These are phyloP conservation scores for Cutaneotrichosporon mucoides DNA, from an alignment of 1,284 basidiomycete genomes.

Conservation along the genomic window DNA sequence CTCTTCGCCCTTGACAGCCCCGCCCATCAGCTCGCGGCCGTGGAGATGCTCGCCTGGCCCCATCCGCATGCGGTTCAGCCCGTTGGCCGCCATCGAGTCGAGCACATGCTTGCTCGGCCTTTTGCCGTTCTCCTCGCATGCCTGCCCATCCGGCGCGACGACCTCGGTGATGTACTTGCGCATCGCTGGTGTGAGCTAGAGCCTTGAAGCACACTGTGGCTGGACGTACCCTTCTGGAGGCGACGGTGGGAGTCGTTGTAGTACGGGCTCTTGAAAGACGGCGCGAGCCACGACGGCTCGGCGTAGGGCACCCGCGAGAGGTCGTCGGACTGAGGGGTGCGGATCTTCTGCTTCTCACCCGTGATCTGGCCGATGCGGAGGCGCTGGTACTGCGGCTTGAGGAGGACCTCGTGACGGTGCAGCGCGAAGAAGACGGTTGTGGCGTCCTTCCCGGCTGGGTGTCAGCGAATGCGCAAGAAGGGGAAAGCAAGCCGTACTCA, in stretches of 20 bases:
- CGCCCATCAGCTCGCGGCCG: slow-evolving; percentile 77
- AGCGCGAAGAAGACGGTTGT: slow-evolving; percentile 81
- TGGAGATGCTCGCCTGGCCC: slow-evolving; percentile 73
- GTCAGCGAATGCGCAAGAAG: background rate
- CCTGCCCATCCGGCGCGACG: slow-evolving; percentile 55
- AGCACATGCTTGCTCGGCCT: slow-evolving; percentile 52
- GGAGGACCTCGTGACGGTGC: slow-evolving; percentile 73
- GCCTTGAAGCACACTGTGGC: no score
- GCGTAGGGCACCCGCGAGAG: slow-evolving; percentile 67
- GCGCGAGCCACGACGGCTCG: slow-evolving; percentile 79
- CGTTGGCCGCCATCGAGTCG: slow-evolving; percentile 54
- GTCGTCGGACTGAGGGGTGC: slow-evolving; percentile 58
- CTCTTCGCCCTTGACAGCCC: slow-evolving; percentile 75
- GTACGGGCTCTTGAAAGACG: slow-evolving; percentile 77
- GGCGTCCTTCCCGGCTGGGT: slow-evolving; percentile 63
- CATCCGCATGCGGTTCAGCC: slow-evolving; percentile 86
- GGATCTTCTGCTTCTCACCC: slow-evolving; percentile 59
- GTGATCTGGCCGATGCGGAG: slow-evolving; percentile 67
- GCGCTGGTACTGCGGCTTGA: slow-evolving; percentile 66
- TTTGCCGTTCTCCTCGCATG: slow-evolving; percentile 73
- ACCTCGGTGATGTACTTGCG: slow-evolving; percentile 58
- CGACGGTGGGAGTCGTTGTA: slow-evolving; percentile 61
- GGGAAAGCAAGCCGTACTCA: slow-evolving; percentile 44
- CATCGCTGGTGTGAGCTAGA: slow-evolving; percentile 17
- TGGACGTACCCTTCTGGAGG: slow-evolving; percentile 44